Percentiles rank a stretch among this genome's conserved stretches.
phyloP scores from a whole-genome alignment of 2,329 filamentous ascomycete species.

The Sporothrix inflata region DNA sequence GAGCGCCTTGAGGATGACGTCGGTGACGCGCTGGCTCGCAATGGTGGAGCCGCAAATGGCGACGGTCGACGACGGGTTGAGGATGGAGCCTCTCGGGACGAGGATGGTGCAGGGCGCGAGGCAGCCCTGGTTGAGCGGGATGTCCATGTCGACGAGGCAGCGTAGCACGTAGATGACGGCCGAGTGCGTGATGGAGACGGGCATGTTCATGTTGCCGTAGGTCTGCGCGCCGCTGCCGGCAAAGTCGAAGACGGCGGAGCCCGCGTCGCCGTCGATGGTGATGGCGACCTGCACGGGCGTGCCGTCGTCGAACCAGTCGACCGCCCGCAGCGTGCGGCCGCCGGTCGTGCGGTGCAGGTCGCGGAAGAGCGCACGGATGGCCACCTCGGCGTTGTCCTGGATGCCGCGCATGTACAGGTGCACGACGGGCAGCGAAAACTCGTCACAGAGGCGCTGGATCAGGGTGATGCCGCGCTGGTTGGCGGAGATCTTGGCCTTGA shows the following conservation, averaged over 20 bases:
- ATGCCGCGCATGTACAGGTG: constrained; percentile 80
- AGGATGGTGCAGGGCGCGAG: constrained; percentile 41
- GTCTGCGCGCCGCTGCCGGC: constrained; percentile 39
- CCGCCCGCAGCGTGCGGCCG: constrained; percentile 37
- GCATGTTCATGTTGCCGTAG: constrained; percentile 32
- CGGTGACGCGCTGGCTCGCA: constrained; percentile 39
- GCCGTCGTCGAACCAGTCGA: constrained; percentile 48
- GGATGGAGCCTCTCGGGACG: constrained; percentile 37
- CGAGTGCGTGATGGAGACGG: constrained; percentile 31
- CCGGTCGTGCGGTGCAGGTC: constrained; percentile 60
- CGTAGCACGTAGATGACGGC: constrained; percentile 46
- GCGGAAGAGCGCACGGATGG: constrained; percentile 72
- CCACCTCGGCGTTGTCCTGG: constrained; percentile 73
- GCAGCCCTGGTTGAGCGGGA: constrained; percentile 46
- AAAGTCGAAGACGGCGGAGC: constrained; percentile 45
- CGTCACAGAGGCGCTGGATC: constrained; percentile 70
- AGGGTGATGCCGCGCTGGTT: constrained; percentile 76
- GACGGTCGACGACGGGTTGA: too few relatives aligned
- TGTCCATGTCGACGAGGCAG: constrained; percentile 43
- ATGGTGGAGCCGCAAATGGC: too few relatives aligned
- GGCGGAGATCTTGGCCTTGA: constrained; percentile 74
- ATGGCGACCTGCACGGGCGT: constrained; percentile 42
- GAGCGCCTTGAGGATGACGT: constrained; percentile 48
- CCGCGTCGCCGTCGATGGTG: constrained; percentile 39
- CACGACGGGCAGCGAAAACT: constrained; percentile 70